These are phyloP conservation scores for Pilobolus umbonatus DNA, from an alignment of 192 early-diverging fungal species.

Conservation along the genomic window DNA sequence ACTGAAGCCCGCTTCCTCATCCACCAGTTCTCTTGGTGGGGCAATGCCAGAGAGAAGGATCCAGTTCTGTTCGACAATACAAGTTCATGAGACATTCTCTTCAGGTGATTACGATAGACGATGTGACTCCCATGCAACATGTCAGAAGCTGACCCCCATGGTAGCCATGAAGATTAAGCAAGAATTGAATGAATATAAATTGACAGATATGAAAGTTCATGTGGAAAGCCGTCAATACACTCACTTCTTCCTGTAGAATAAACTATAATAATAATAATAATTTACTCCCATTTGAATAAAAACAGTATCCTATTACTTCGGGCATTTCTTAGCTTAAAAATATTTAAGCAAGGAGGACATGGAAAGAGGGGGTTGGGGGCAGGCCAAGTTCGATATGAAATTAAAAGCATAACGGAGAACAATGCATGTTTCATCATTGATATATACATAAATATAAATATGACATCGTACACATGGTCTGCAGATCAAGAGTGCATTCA, in stretches of 20 bases:
- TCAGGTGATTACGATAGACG: conserved; percentile 83
- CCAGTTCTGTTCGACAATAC: conserved; percentile 48
- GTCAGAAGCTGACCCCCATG: conserved; percentile 75
- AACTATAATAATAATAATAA: conserved; percentile 1
- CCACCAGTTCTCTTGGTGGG: conserved; percentile 14
- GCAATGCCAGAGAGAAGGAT: conserved; percentile 30
- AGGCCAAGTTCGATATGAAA: no score
- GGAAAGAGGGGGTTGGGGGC: no score
- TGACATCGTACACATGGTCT: no score
- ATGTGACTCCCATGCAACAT: conserved; percentile 76
- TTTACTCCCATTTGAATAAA: neutral
- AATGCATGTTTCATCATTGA: no score
- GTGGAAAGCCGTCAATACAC: conserved; percentile 68
- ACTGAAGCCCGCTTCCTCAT: conserved; percentile 18
- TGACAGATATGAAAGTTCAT: conserved; percentile 87
- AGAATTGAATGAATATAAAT: conserved; percentile 94
- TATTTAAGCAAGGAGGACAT: no score
- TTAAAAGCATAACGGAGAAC: no score
- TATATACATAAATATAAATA: no score
- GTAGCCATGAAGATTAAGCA: conserved; percentile 85
- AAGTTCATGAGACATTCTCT: conserved; percentile 64
- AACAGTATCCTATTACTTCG: no score
- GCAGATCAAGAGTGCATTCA: no score
- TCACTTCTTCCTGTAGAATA: conserved; percentile 67
- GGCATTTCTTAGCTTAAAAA: no score